Evolutionary conservation across 805 yeast species (phyloP).

Genomic region (Kockiozyma suomiensis): DNA sequence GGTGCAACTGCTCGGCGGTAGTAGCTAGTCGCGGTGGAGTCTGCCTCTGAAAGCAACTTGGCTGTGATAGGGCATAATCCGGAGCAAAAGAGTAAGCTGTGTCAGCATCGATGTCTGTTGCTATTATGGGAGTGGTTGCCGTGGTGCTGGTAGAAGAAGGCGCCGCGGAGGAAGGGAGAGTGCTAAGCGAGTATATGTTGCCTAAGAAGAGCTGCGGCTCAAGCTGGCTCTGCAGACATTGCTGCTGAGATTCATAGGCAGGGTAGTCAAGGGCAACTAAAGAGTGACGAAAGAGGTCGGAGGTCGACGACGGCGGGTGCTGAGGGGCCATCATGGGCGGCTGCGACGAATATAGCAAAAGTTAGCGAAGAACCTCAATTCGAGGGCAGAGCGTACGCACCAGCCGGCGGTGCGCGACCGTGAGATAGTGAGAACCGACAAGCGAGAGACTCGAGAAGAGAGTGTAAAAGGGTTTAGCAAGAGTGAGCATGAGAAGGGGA

Average conservation of each 20-base stretch:
- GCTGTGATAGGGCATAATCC: background rate
- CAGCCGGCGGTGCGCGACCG: too few relatives aligned
- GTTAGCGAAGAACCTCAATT: too few relatives aligned
- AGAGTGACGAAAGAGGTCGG: background rate
- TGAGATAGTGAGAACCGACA: background rate
- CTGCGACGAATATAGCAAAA: too few relatives aligned
- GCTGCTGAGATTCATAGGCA: background rate
- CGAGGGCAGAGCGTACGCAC: too few relatives aligned
- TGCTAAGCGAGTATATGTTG: background rate
- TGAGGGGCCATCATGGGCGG: slow-evolving; percentile 7
- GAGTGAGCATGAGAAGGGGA: too few relatives aligned
- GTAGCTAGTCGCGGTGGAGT: background rate
- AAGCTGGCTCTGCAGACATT: slow-evolving; percentile 5
- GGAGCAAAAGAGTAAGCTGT: background rate
- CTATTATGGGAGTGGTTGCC: background rate
- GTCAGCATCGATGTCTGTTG: background rate
- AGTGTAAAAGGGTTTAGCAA: too few relatives aligned
- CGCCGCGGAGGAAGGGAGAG: background rate
- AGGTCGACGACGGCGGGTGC: slow-evolving; percentile 10
- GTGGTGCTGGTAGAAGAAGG: background rate
- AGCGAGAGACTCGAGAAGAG: background rate
- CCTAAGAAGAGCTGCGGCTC: background rate
- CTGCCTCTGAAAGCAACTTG: background rate
- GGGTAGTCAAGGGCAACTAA: background rate
- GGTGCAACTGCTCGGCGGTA: background rate